Evolutionary conservation across 163 green algal genomes (phyloP), one percentile per base, ranked within the genome.

Genomic region (Volvox carteri): DNA sequence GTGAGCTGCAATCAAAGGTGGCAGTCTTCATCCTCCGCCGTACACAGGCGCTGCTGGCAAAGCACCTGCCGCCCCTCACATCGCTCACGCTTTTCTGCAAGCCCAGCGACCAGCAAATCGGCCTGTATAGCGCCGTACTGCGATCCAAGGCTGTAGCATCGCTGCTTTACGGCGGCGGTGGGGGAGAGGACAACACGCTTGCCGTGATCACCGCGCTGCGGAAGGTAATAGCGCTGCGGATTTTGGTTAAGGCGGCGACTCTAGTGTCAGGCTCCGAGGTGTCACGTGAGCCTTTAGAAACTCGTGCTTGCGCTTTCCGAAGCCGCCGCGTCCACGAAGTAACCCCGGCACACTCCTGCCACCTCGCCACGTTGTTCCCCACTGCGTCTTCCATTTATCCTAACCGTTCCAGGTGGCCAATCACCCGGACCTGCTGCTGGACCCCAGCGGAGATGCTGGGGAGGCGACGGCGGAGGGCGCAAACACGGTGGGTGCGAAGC

Each of bases 31-130:
- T 98, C 30, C 93, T 98, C 79, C 94, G 95, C 4, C 94, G 96
- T 76, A 96, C 93, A 19, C 84, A 94, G 35, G 94, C 94, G 52
- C 87, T 98, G 30, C 96, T 97, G 67, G 87, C 91, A 4, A 89
- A 90, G 60, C 96, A 96, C 91, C 92, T 98, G 80, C 96, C 96
- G 11, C 92, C 93, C 1, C 93, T 97, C 35, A 81, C 79, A 44
- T 92, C 79, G 44, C 94, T 95, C 56, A 93, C 96, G 7, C 91
- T 98, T 2, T 99, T 98, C 90, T 98, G 95, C 93, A 85, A 87
- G 41, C 93, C 96, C 35, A 92, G 94, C 6, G 35, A 86, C 12
- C 72, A 93, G 74, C 95, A 98, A 91, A 89, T 91, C 16, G 46
- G 67, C 28, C 67, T 94, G 70, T 96, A 96, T 90, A 78, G 76